Evolutionary conservation across 2,329 filamentous ascomycete species (phyloP).

Genomic region (Plenodomus tracheiphilus): DNA sequence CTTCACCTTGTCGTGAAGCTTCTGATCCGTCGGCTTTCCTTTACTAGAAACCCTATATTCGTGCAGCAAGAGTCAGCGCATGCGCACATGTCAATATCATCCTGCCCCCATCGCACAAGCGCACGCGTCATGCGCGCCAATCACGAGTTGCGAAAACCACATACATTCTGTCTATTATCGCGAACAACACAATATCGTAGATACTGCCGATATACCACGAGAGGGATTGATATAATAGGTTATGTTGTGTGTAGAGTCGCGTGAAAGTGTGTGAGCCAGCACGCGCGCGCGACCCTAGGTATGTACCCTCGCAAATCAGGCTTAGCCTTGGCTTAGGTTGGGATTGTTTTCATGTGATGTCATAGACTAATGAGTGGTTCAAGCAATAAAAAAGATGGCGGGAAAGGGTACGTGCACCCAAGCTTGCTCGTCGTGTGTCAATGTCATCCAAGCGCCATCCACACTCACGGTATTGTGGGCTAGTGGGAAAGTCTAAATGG

Average conservation of each 20-base stretch:
- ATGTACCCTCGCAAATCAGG: background rate
- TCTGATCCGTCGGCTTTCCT: conserved; percentile 51
- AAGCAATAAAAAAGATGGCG: background rate
- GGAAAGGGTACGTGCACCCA: too few species aligned
- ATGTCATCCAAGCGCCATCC: background rate
- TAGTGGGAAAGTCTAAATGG: background rate
- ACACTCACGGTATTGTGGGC: background rate
- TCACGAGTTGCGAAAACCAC: background rate
- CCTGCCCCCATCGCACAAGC: too few species aligned
- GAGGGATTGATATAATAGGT: too few species aligned
- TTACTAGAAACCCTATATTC: conserved; percentile 43
- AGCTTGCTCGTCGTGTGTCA: background rate
- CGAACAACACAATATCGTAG: too few species aligned
- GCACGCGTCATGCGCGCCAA: background rate
- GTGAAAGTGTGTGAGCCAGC: background rate
- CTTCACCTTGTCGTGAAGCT: conserved; percentile 51
- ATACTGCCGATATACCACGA: too few species aligned
- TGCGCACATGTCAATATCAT: background rate
- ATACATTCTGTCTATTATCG: background rate
- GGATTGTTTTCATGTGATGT: background rate
- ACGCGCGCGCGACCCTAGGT: background rate
- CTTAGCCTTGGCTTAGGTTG: background rate
- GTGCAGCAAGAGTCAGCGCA: background rate
- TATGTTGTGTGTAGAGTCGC: background rate
- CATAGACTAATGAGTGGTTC: background rate